These are phyloP conservation scores for Parascedosporium putredinis DNA, from an alignment of 2,329 filamentous ascomycete species.

Conservation along the genomic window DNA sequence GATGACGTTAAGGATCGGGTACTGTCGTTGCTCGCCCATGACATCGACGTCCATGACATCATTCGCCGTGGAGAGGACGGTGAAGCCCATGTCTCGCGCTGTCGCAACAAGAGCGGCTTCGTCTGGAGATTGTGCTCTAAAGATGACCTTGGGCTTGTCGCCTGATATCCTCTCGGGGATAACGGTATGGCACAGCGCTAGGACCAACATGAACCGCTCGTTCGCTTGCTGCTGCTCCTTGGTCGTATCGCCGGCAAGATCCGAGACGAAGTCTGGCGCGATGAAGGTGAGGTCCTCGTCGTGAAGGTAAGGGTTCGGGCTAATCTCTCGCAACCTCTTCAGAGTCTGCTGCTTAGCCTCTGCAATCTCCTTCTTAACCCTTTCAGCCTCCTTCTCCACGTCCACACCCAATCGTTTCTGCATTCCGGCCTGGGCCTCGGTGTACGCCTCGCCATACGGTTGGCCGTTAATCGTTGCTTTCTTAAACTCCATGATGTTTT, in stretches of 20 bases:
- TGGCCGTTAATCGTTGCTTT: conserved; percentile 96
- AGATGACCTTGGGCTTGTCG: conserved; percentile 83
- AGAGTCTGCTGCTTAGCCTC: conserved; percentile 65
- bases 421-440: conserved; percentile 93
- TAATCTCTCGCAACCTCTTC: conserved; percentile 58
- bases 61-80: conserved; percentile 68
- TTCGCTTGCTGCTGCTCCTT: conserved; percentile 67
- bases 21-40: conserved; percentile 75
- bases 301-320: conserved; percentile 84
- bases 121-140: conserved; percentile 95
- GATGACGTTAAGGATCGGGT: conserved; percentile 82
- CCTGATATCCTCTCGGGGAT: conserved; percentile 83
- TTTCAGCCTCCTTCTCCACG: conserved; percentile 67
- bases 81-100: conserved; percentile 90
- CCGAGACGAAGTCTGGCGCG: conserved; percentile 77
- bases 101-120: conserved; percentile 91
- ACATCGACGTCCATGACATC: conserved; percentile 81
- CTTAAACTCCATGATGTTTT: conserved; percentile 99
- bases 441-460: conserved; percentile 94
- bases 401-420: conserved; percentile 83
- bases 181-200: conserved; percentile 94
- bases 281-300: conserved; percentile 89
- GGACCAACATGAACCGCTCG: conserved; percentile 84
- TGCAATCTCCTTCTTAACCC: conserved; percentile 67
- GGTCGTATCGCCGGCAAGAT: conserved; percentile 69